Evolutionary conservation across 768 basidiomycete genomes (phyloP), one percentile per base, ranked within the genome.

Genomic region (Pleurotus tuoliensis): DNA sequence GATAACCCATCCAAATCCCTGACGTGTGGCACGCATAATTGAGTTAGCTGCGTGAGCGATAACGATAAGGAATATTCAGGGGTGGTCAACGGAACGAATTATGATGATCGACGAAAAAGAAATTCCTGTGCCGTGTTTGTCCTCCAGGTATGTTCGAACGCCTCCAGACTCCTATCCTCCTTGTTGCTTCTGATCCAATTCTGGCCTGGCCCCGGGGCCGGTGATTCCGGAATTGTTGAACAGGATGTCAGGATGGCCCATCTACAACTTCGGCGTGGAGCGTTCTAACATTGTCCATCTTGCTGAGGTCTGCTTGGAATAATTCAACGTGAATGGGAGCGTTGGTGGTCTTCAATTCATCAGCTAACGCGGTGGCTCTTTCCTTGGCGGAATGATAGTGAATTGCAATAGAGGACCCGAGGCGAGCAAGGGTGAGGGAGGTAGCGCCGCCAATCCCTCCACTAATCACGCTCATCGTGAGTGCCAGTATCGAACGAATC

Each of bases 371-470:
- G 0, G 71, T 65, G 0, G 80, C 81, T 40, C 68, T 71, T 0
- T 57, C 66, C 27, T 66, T 61, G 8, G 76, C 67, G 3, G 73
- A 65, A 57, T 75, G 67, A 66, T 81, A 82, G 65, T 83, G 81
- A 18, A 83, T 73, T 6, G 81, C 81, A 59, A 82, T 76, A 27
- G 67, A 71, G 52, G 72, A 75, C 5, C 79, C 79, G 16, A 61
- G 71, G 7, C 66, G 65, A 7, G 77, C 82, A 13, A 83, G 69
- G 4, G 71, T 65, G 16, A 76, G 63, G 0, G 81, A 79, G 3
- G 80, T 80, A 3, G 80, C 81, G 49, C 69, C 66, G 5, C 81
- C 82, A 47, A 83, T 82, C 0, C 82, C 82, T 8, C 81, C 81
- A 22, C 80, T 82, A 62, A 22, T 34, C 30, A 9, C 30, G 30